phyloP scores from a whole-genome alignment of 1,139 yeast genomes.

The Cylindricascospora bacillispora region DNA sequence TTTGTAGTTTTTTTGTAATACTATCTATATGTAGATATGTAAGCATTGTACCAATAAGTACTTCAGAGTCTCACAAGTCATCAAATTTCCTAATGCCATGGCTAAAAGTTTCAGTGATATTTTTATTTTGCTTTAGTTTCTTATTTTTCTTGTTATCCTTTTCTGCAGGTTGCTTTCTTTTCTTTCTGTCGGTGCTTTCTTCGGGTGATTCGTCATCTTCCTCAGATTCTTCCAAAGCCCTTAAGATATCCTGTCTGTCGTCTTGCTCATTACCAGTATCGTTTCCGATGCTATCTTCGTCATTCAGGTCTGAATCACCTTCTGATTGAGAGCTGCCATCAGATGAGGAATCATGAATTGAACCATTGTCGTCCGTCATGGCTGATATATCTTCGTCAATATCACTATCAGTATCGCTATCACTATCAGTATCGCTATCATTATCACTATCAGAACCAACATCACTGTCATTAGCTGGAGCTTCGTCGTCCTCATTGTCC shows the following conservation, averaged over 20 bases:
- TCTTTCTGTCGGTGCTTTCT: constrained; percentile 2
- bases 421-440: constrained; percentile 11
- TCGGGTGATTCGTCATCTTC: constrained; percentile 12
- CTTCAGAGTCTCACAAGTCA: too few species aligned
- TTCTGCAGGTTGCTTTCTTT: constrained; percentile 22
- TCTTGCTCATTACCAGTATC: too few species aligned
- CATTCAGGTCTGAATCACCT: background rate
- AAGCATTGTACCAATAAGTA: too few species aligned
- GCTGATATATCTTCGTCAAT: background rate
- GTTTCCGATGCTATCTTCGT: too few species aligned
- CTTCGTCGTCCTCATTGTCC: constrained; percentile 15
- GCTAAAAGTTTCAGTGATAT: too few species aligned
- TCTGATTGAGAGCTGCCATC: background rate
- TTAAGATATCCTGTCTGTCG: too few species aligned
- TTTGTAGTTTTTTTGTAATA: too few species aligned
- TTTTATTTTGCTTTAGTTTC: constrained; percentile 35
- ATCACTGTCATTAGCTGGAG: constrained; percentile 9
- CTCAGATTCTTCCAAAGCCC: constrained; percentile 14
- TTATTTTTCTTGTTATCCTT: constrained; percentile 20
- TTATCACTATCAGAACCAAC: constrained; percentile 5
- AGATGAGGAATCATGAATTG: background rate
- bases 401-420: constrained; percentile 8
- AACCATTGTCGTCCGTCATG: too few species aligned
- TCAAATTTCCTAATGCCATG: constrained; percentile 61
- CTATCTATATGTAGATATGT: too few species aligned